Conservation (phyloP, 805 yeast genomes). For the Saccharomycopsis babjevae region DNA sequence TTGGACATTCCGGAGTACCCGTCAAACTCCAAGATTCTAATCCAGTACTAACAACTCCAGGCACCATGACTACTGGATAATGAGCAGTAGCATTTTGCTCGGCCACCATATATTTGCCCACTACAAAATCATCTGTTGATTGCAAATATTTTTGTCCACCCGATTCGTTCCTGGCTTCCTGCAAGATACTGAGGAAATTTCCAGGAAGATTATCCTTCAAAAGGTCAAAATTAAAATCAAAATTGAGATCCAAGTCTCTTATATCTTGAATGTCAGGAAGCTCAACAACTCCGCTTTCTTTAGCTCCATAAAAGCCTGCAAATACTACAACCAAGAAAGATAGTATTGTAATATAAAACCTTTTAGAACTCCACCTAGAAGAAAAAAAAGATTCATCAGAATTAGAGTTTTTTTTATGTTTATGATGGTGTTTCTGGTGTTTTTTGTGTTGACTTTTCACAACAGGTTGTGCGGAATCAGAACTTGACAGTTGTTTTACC, state of each 20-base stretch:
- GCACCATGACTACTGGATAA: constrained; percentile 83
- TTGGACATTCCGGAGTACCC: constrained; percentile 72
- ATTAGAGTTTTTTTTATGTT: neutral
- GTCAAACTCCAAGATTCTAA: constrained; percentile 85
- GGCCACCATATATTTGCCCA: constrained; percentile 55
- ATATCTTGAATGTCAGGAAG: constrained; percentile 6
- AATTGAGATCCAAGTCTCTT: constrained; percentile 16
- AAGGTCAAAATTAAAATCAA: constrained; percentile 16
- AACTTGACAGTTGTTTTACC: neutral
- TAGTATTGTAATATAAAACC: neutral
- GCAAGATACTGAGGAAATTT: constrained; percentile 8
- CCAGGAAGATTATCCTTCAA: constrained; percentile 14
- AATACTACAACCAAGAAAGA: constrained; percentile 5
- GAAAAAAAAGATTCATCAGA: neutral
- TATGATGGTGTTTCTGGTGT: neutral
- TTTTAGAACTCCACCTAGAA: neutral
- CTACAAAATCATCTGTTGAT: constrained; percentile 76
- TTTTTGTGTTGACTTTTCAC: neutral
- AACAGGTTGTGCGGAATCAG: too few species aligned
- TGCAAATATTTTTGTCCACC: constrained; percentile 24
- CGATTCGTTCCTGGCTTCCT: constrained; percentile 13
- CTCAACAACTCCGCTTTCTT: constrained; percentile 15
- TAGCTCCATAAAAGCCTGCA: constrained; percentile 14
- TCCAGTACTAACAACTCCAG: constrained; percentile 94
- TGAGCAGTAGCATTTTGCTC: constrained; percentile 45